These are phyloP conservation scores for Logfia minima DNA, from an alignment of 129 eudicot species.

Conservation along the genomic window DNA sequence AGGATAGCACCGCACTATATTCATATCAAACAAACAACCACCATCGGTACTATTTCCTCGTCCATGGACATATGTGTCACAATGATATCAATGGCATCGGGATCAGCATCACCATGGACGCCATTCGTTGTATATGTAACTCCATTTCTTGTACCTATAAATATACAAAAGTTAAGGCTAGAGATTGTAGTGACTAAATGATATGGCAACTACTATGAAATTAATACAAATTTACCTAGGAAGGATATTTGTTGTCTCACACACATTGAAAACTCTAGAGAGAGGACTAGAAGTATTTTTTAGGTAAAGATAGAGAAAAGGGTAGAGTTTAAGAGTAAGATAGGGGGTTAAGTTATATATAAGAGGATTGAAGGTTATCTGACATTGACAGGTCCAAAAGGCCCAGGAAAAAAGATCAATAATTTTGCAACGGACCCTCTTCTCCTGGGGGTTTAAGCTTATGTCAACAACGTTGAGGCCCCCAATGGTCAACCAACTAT, in stretches of 20 bases:
- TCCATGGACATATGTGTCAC: background rate
- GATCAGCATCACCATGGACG: background rate
- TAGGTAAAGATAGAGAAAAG: slow-evolving; percentile 7
- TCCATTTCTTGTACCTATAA: background rate
- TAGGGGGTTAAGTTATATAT: slow-evolving; percentile 32
- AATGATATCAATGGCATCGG: background rate
- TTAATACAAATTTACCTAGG: slow-evolving; percentile 28
- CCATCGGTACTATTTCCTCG: background rate
- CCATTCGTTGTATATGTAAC: background rate
- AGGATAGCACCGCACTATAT: slow-evolving; percentile 67
- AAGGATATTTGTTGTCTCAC: slow-evolving; percentile 33
- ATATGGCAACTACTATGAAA: background rate
- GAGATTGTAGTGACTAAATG: background rate
- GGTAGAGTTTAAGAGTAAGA: slow-evolving; percentile 17
- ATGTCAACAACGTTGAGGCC: slow-evolving; percentile 16
- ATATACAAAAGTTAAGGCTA: background rate
- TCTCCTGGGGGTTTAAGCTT: background rate
- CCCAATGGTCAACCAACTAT: slow-evolving; percentile 6
- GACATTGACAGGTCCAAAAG: slow-evolving; percentile 52
- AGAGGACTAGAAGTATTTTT: background rate
- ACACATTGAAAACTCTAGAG: slow-evolving; percentile 15
- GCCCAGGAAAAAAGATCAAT: slow-evolving; percentile 44
- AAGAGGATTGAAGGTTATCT: slow-evolving; percentile 36
- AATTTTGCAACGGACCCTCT: slow-evolving; percentile 16
- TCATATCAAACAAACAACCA: background rate